A percentile compares a stretch with the other conserved stretches of the same genome.
Conservation (phyloP, 345 rosid species). For the Bruguiera gymnorhiza region DNA sequence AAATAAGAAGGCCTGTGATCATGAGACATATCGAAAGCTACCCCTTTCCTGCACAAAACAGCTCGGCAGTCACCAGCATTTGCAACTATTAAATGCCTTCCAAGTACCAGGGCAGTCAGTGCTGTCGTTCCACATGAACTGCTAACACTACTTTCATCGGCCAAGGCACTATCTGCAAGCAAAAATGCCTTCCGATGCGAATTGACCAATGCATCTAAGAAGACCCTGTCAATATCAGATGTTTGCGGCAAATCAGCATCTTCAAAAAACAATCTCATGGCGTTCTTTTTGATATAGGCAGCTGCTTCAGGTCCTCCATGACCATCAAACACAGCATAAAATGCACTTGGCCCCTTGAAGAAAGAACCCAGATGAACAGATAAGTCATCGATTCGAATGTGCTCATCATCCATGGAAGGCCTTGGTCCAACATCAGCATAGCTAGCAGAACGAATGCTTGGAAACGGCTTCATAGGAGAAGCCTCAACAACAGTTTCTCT, state of each 20-base stretch:
- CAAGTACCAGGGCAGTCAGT: constrained; percentile 64
- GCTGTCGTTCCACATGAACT: constrained; percentile 59
- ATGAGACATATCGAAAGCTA: constrained; percentile 72
- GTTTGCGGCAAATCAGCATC: constrained; percentile 53
- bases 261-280: constrained; percentile 64
- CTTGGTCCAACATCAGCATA: constrained; percentile 62
- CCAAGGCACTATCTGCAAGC: constrained; percentile 54
- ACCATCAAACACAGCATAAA: constrained; percentile 93
- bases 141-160: constrained; percentile 41
- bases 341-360: constrained; percentile 64
- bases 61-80: constrained; percentile 95
- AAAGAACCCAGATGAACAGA: constrained; percentile 55
- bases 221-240: constrained; percentile 43
- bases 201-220: constrained; percentile 47
- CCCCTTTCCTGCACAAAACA: constrained; percentile 72
- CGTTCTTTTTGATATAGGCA: constrained; percentile 65
- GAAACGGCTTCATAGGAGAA: constrained; percentile 39
- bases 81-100: constrained; percentile 68
- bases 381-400: constrained; percentile 72
- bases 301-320: constrained; percentile 95
- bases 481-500: constrained; percentile 32
- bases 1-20: constrained; percentile 65
- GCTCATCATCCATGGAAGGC: constrained; percentile 81
- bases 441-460: constrained; percentile 80
- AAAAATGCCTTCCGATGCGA: constrained; percentile 55